These are phyloP conservation scores for Arabis hirsuta DNA, from an alignment of 345 rosid genomes.

Conservation along the genomic window DNA sequence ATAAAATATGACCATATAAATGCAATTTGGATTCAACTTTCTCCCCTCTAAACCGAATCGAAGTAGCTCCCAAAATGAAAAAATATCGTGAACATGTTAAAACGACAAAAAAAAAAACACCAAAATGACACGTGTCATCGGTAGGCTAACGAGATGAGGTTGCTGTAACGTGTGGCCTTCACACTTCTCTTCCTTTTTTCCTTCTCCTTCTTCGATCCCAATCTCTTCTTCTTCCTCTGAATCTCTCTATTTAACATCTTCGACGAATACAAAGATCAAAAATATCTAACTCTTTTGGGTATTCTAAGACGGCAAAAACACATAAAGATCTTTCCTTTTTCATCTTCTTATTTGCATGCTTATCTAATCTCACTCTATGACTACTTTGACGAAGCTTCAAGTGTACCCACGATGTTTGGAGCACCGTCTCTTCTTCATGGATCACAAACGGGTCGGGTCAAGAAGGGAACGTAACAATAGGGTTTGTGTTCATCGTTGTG, in stretches of 20 bases:
- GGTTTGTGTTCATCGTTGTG: conserved; percentile 48
- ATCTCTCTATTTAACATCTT: conserved; percentile 38
- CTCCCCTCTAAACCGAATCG: conserved; percentile 3
- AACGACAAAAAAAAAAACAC: conserved; percentile 20
- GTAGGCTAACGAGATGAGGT: conserved; percentile 57
- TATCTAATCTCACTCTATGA: conserved; percentile 47
- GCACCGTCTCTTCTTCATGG: conserved; percentile 46
- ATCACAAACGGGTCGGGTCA: conserved; percentile 43
- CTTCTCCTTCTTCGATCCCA: conserved; percentile 25
- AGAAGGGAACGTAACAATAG: conserved; percentile 45
- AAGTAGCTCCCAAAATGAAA: neutral
- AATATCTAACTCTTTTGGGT: conserved; percentile 24
- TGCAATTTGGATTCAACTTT: neutral
- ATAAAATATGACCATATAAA: too few relatives aligned
- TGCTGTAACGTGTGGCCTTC: conserved; percentile 89
- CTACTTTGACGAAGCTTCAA: conserved; percentile 59
- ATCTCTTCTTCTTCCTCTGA: conserved; percentile 13
- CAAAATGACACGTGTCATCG: conserved; percentile 55
- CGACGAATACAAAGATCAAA: conserved; percentile 8
- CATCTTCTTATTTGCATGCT: conserved; percentile 36
- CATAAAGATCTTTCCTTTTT: neutral
- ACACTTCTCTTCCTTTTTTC: conserved; percentile 52
- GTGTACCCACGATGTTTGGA: conserved; percentile 54
- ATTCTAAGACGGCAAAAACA: neutral
- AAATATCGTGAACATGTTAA: conserved; percentile 26